Percentiles rank a stretch among this genome's conserved stretches.
Conservation (phyloP, 768 basidiomycete species). For the Russula dissimulans region DNA sequence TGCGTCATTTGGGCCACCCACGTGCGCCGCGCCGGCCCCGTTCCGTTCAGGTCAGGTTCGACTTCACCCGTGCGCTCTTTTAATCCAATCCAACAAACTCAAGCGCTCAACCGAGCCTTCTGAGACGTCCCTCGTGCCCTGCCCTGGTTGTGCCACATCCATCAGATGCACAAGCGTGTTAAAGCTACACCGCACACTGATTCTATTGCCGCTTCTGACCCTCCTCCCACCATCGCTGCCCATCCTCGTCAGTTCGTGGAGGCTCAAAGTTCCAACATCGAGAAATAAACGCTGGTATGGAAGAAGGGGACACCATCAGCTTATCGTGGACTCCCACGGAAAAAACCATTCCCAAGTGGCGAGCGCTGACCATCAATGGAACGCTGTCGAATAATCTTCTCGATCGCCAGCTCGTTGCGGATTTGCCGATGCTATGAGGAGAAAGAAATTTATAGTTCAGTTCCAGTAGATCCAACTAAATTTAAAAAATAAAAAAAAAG, state of each 20-base stretch:
- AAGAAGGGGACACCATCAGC: not conserved
- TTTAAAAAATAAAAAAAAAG: not conserved
- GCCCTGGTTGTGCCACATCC: too few relatives aligned
- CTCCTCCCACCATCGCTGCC: slow-evolving; percentile 46
- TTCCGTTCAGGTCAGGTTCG: too few relatives aligned
- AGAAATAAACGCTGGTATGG: slow-evolving; percentile 55
- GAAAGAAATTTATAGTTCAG: not conserved
- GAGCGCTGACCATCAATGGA: slow-evolving; percentile 54
- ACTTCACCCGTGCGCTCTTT: not conserved
- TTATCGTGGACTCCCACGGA: slow-evolving; percentile 1
- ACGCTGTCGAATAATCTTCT: slow-evolving; percentile 60
- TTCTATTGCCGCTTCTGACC: slow-evolving; percentile 20
- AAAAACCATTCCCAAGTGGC: not conserved
- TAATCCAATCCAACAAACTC: not conserved
- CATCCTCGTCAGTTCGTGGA: slow-evolving; percentile 48
- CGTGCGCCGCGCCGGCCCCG: not conserved
- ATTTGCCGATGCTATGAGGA: slow-evolving; percentile 55
- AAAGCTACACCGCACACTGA: not conserved
- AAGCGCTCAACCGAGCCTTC: not conserved
- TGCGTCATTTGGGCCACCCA: slow-evolving; percentile 10
- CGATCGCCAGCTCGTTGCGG: slow-evolving; percentile 63
- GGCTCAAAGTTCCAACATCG: slow-evolving; percentile 76
- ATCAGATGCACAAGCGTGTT: not conserved
- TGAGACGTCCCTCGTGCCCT: too few relatives aligned
- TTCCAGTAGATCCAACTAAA: not conserved